phyloP scores from a whole-genome alignment of 129 eudicot genomes.

The Flaveria robusta region DNA sequence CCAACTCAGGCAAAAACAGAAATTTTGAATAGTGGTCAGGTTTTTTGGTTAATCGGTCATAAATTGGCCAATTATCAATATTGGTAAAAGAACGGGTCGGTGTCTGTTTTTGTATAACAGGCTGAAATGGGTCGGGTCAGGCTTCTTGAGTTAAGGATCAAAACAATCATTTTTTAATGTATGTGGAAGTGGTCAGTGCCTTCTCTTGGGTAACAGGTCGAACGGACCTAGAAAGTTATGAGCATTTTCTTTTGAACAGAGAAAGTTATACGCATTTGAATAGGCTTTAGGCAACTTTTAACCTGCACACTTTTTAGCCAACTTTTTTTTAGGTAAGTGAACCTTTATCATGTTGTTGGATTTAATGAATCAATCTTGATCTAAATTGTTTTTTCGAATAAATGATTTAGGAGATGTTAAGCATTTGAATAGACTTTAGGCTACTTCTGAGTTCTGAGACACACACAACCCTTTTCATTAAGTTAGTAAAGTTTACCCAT shows the following conservation, averaged over 20 bases:
- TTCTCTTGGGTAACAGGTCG: neutral
- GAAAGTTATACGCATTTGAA: neutral
- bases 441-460: neutral
- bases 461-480: neutral
- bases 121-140: neutral
- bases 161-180: neutral
- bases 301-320: neutral
- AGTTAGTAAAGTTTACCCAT: neutral
- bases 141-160: neutral
- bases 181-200: neutral
- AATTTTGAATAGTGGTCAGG: neutral
- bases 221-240: neutral
- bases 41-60: neutral
- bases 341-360: neutral
- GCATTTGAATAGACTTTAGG: constrained; percentile 10
- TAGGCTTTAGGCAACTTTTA: neutral
- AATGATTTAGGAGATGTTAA: constrained; percentile 1
- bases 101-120: neutral
- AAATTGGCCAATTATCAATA: neutral
- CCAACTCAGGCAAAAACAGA: neutral
- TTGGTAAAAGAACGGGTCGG: neutral
- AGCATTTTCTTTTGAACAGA: neutral
- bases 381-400: neutral
- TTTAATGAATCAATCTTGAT: neutral
- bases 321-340: neutral